Base-by-base conservation (phyloP, 768 basidiomycete genomes). In the Lactarius tabidus region DNA sequence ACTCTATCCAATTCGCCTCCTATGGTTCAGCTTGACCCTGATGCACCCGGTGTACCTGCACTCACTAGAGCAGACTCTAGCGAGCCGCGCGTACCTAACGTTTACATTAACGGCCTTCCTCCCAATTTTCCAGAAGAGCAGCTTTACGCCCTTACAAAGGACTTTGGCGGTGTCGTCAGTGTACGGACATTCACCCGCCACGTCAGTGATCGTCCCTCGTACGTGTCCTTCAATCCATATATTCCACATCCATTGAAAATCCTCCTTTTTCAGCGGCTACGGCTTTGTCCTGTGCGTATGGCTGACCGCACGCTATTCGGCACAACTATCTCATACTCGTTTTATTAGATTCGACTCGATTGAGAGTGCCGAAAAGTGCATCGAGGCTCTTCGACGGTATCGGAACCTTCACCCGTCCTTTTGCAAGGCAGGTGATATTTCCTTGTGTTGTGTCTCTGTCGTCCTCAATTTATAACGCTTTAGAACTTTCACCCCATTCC, bases 71-170 rank as follows among this genome's bases (percentile, higher is more conserved):
- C 48, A 26, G 68, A 67, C 43, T 56, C 55, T 35, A 29, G 31
- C 41, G 62, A 66, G 26, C 36, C 15, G 18, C 71, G 70, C 28
- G 85, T 89, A 1, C 89, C 91, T 0, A 93, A 93, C 70, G 88
- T 93, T 0, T 93, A 93, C 73, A 92, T 93, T 77, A 93, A 93
- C 71, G 91, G 91, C 15, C 82, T 94, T 18, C 91, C 90, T 2
- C 88, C 91, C 6, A 85, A 91, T 75, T 93, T 84, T 71, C 86
- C 90, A 0, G 91, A 93, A 71, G 90, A 91, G 65, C 83, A 91
- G 66, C 79, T 94, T 48, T 86, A 86, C 70, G 84, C 84, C 33
- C 84, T 94, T 60, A 82, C 88, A 38, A 76, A 80, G 28, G 87
- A 84, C n/a, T 94, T 85, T 69, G 91, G 91, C 4, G 79, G 78